These are phyloP conservation scores for Hypholoma sublateritium DNA, from an alignment of 768 basidiomycete species.

Conservation along the genomic window DNA sequence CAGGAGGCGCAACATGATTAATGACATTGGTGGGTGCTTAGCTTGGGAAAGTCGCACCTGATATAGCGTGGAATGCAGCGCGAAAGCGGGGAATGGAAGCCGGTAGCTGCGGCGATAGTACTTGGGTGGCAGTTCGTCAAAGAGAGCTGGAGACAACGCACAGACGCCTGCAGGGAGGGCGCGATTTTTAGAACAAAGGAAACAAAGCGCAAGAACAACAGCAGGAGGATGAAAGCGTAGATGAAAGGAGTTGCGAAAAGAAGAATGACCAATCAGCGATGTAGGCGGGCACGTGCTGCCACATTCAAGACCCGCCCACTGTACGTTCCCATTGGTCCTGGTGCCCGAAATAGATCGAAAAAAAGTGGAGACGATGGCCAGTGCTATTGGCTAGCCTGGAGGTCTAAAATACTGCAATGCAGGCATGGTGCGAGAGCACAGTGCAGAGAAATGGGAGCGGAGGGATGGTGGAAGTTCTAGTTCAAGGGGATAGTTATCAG, in stretches of 20 bases:
- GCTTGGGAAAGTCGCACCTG: constrained; percentile 14
- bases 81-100: constrained; percentile 16
- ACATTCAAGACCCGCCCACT: neutral
- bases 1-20: constrained; percentile 5
- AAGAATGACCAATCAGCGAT: neutral
- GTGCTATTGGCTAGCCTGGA: neutral
- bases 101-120: constrained; percentile 11
- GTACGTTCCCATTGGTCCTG: neutral
- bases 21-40: constrained; percentile 2
- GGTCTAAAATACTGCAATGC: neutral
- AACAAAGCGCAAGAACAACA: neutral
- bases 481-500: constrained; percentile 15
- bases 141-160: neutral
- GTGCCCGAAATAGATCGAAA: neutral
- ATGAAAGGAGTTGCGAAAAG: neutral
- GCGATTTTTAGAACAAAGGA: neutral
- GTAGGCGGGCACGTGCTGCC: constrained; percentile 2
- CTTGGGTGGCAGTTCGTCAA: neutral
- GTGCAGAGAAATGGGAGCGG: neutral
- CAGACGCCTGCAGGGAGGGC: neutral
- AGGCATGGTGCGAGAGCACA: neutral
- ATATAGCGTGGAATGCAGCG: constrained; percentile 6
- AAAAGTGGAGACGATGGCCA: neutral
- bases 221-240: neutral
- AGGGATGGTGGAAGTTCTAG: constrained; percentile 7